phyloP scores from a whole-genome alignment of 805 yeast genomes.

The Yamadazyma takamatsuzukensis region DNA sequence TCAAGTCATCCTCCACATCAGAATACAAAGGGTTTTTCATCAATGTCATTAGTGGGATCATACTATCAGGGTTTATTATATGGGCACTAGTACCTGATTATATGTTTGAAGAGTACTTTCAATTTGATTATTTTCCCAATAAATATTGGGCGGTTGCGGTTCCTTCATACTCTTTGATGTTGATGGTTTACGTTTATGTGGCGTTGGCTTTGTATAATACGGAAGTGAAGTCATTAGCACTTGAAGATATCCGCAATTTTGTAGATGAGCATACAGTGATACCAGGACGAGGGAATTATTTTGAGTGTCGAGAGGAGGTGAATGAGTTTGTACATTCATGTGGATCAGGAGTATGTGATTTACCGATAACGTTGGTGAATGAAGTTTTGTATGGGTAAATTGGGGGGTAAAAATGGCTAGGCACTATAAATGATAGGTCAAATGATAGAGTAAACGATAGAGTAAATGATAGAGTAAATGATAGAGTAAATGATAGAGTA shows the following conservation, averaged over 20 bases:
- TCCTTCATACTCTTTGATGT: conserved; percentile 67
- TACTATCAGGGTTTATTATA: conserved; percentile 51
- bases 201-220: conserved; percentile 69
- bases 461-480: too few relatives aligned
- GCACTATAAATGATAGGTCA: not conserved
- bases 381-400: conserved; percentile 59
- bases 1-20: conserved; percentile 51
- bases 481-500: too few relatives aligned
- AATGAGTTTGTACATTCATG: conserved; percentile 47
- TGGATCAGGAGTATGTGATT: conserved; percentile 84
- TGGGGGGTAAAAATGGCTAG: not conserved
- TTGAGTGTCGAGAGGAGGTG: conserved; percentile 9
- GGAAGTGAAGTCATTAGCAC: conserved; percentile 63
- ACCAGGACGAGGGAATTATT: conserved; percentile 18
- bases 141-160: conserved; percentile 87
- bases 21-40: conserved; percentile 90
- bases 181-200: conserved; percentile 69
- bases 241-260: conserved; percentile 59
- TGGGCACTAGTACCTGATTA: conserved; percentile 76
- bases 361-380: conserved; percentile 71
- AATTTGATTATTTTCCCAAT: conserved; percentile 75
- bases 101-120: conserved; percentile 44
- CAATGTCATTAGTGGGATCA: conserved; percentile 61
- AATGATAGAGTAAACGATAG: not conserved
- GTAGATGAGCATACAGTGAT: conserved; percentile 60